Base-by-base conservation (phyloP, 495 filamentous ascomycete species). In the Cercophora scortea region DNA sequence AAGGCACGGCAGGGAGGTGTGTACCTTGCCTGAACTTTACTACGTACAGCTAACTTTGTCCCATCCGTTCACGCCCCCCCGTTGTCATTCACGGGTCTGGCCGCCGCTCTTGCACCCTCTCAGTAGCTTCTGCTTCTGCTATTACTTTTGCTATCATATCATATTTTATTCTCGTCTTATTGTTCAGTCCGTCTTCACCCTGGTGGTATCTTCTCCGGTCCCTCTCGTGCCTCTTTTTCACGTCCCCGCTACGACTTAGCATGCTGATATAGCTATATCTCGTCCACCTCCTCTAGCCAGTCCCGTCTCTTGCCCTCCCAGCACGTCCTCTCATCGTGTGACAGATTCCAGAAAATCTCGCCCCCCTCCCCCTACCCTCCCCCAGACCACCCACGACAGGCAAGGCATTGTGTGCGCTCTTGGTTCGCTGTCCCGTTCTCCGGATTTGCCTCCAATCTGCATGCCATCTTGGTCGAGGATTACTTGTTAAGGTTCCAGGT, bases 221-320 rank as follows among this genome's bases (percentile, higher is more conserved):
- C 18, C 17, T 18, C 40, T 52, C 50, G 18, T n/a, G 42, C 32
- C 51, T 50, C 43, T 1, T 13, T 3, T 10, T 15, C n/a, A 17
- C 17, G 11, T n/a, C 25, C 10, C 44, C 36, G 41, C 51, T 56
- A 33, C 48, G 34, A 48, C 61, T 57, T 61, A 59, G 54, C 61
- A 58, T 59, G 50, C 52, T 53, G 50, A 49, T 50, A 51, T 52
- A 61, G 58, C 52, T 61, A 58, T 61, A 60, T 61, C 49, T 56
- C 17, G 52, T 56, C 55, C 47, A 45, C 48, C 42, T 48, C 45
- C 42, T 47, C 47, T 53, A 52, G 46, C 52, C 47, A 40, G 39
- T 46, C 42, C 46, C 49, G 46, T 59, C 45, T 49, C 47, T 43
- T 58, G 52, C 59, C 40, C 42, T 54, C 57, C 58, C 52, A 49